Percentiles rank a stretch among this genome's conserved stretches.
Conservation (phyloP, 2,329 filamentous ascomycete genomes). For the Metarhizium guizhouense region DNA sequence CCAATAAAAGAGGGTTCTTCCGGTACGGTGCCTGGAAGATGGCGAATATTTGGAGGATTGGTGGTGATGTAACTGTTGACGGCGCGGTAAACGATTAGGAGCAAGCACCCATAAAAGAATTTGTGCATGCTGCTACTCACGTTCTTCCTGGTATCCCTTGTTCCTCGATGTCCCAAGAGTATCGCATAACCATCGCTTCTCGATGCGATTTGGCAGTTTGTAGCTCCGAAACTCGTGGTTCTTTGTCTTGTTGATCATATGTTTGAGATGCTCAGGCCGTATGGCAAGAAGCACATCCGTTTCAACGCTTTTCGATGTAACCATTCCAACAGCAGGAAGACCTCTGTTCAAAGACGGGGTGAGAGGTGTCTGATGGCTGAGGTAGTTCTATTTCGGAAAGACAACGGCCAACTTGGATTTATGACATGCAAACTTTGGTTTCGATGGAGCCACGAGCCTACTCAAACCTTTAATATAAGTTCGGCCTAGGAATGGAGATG, state of each 20-base stretch:
- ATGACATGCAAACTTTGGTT: too few relatives aligned
- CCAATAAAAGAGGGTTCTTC: neutral
- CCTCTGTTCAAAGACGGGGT: too few relatives aligned
- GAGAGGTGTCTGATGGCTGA: too few relatives aligned
- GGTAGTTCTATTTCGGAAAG: too few relatives aligned
- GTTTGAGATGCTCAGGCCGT: neutral
- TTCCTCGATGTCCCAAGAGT: neutral
- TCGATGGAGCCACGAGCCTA: too few relatives aligned
- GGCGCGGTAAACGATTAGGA: neutral
- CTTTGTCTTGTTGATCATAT: neutral
- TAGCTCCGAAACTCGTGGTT: neutral
- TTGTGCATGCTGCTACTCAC: neutral
- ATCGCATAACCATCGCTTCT: neutral
- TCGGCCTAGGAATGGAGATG: accelerated
- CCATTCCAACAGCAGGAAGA: too few relatives aligned
- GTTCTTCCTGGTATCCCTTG: neutral
- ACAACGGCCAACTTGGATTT: too few relatives aligned
- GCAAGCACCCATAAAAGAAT: neutral
- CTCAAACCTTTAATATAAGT: too few relatives aligned
- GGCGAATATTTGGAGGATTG: neutral
- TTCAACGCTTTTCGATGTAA: neutral
- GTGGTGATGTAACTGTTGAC: neutral
- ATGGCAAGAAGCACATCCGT: neutral
- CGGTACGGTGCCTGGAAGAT: neutral
- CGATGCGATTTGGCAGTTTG: neutral